Evolutionary conservation across 257 asterid species (phyloP), one percentile per base, ranked within the genome.

Genomic region (Plantago ovata): DNA sequence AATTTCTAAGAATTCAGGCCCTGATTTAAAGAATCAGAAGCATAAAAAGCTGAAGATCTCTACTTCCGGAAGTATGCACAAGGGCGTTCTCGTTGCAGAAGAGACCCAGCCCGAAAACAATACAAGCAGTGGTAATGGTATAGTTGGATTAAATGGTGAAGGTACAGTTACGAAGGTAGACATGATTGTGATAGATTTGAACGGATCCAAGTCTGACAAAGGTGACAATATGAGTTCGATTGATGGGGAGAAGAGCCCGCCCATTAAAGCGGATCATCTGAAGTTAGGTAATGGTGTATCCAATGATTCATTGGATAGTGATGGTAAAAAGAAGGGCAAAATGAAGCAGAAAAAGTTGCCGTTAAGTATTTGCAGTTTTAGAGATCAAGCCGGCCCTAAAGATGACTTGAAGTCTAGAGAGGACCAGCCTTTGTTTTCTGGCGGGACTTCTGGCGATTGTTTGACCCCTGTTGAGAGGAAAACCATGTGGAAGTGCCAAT

Each of bases 311-410:
- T 45, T 63, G 69, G 83, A 87, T 62, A 77, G 80, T 73, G 58
- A 60, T 72, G 83, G 84, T 52, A 76, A 56, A 67, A 91, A 85
- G 81, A 83, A 75, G 71, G 89, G 84, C 60, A 75, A 72, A 68
- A 57, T 77, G 12, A 90, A 90, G 79, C 98, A 84, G 83, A 87
- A 87, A 67, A 87, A 81, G 54, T 58, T 90, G 76, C 96, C 98
- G 3, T 70, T 87, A 72, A 85, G 98, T 76, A 79, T 87, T 67
- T 84, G 95, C 75, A 84, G 76, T 77, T 77, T 79, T 76, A 81
- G 77, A 73, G 95, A 85, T 70, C 77, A 81, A 71, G 79, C 70
- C 54, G 73, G 71, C 66, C 85, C 75, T 11, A 81, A 73, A 67
- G 91, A 85, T 68, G 80, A 70, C 47, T 56, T 56, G 68, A 81